Evolutionary conservation across 2,329 filamentous ascomycete genomes (phyloP).

Genomic region (Trichophyton schoenleinii): DNA sequence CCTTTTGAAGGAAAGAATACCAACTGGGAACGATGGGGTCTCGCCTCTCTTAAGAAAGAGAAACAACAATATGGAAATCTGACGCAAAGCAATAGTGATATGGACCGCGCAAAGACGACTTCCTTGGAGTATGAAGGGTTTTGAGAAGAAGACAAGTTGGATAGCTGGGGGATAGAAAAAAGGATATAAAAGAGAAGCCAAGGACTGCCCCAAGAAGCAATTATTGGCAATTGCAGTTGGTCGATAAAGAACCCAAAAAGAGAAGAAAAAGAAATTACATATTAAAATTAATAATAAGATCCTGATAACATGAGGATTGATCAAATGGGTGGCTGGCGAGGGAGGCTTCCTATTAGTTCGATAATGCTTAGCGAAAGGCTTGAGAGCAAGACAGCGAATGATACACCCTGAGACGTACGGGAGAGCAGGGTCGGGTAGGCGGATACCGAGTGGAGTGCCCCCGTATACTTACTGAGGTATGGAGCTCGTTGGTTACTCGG

Average conservation of each 20-base stretch:
- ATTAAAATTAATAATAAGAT: neutral
- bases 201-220: neutral
- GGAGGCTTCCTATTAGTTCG: neutral
- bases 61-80: neutral
- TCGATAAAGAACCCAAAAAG: neutral
- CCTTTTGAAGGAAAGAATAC: no score
- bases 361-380: slow-evolving; percentile 2
- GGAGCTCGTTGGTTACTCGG: no score
- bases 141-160: neutral
- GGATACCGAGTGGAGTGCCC: neutral
- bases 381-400: neutral
- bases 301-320: neutral
- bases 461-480: neutral
- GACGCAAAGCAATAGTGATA: neutral
- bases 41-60: neutral
- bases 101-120: neutral
- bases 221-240: neutral
- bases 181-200: neutral
- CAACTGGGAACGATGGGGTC: neutral
- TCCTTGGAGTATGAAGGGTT: neutral
- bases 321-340: neutral
- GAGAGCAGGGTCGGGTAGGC: neutral
- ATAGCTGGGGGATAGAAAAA: neutral
- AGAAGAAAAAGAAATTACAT: neutral
- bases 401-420: neutral